A percentile compares a stretch with the other conserved stretches of the same genome.
Evolutionary conservation across 148 eudicot genomes (phyloP).

Genomic region (Fallopia convolvulus): DNA sequence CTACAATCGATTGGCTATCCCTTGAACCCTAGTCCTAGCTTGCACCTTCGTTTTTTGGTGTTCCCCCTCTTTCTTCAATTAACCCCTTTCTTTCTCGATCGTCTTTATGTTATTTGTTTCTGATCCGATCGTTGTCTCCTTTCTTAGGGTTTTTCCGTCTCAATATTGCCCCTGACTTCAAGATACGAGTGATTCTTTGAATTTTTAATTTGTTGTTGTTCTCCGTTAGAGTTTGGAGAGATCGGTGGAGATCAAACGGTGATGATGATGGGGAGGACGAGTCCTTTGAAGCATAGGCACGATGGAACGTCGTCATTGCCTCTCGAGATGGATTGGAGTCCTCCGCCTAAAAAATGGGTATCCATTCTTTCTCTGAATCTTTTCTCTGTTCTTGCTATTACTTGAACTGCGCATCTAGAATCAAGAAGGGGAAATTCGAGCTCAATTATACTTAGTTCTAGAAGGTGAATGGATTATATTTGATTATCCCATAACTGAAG

Average conservation of each 20-base stretch:
- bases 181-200: neutral
- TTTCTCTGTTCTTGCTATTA: neutral
- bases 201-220: neutral
- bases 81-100: neutral
- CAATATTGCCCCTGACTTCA: neutral
- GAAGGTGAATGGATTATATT: neutral
- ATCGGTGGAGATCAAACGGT: slow-evolving; percentile 8
- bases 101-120: neutral
- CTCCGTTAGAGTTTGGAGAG: neutral
- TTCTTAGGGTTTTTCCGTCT: neutral
- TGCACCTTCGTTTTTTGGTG: neutral
- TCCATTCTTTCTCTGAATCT: neutral
- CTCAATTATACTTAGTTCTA: neutral
- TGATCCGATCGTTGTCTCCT: slow-evolving; percentile 7
- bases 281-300: slow-evolving; percentile 91
- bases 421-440: slow-evolving; percentile 5
- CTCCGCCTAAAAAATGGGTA: slow-evolving; percentile 89
- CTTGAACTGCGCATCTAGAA: neutral
- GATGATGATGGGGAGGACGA: slow-evolving; percentile 42
- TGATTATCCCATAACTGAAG: neutral
- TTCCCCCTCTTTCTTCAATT: neutral
- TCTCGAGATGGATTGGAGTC: slow-evolving; percentile 98
- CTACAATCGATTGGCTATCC: too few relatives aligned
- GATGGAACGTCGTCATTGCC: slow-evolving; percentile 98
- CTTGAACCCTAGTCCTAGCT: neutral